Percentiles rank a stretch among this genome's conserved stretches.
Evolutionary conservation across 352 stramenopile genomes (phyloP).

Genomic region (Globisporangium solare): DNA sequence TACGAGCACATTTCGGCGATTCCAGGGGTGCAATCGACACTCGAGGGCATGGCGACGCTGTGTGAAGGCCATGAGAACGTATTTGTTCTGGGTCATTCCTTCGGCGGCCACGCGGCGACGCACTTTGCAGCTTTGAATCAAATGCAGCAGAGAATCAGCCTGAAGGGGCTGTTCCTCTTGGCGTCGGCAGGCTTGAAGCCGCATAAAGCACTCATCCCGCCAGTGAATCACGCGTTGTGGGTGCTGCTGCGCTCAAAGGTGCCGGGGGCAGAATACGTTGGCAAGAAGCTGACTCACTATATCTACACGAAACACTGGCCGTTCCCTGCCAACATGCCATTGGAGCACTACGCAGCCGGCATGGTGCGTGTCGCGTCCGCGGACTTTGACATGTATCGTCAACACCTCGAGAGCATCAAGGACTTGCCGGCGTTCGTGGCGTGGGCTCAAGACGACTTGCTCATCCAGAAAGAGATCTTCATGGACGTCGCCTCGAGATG

Average conservation of each 20-base stretch:
- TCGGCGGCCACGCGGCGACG: conserved; percentile 24
- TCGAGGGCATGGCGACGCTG: conserved; percentile 35
- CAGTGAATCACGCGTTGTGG: conserved; percentile 39
- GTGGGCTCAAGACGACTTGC: conserved; percentile 51
- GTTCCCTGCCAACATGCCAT: conserved; percentile 35
- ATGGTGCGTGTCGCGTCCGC: conserved; percentile 40
- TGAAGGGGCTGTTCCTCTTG: conserved; percentile 48
- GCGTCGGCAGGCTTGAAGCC: conserved; percentile 42
- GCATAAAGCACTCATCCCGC: conserved; percentile 34
- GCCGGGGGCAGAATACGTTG: background rate
- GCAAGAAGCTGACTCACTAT: conserved; percentile 6
- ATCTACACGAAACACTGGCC: conserved; percentile 40
- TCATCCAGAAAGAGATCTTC: conserved; percentile 60
- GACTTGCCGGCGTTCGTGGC: conserved; percentile 43
- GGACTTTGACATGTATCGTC: conserved; percentile 38
- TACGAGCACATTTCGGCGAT: conserved; percentile 22
- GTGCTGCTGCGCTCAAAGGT: conserved; percentile 19
- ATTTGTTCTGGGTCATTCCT: conserved; percentile 12
- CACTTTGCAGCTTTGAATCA: conserved; percentile 41
- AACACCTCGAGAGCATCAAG: conserved; percentile 25
- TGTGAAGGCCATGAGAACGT: conserved; percentile 16
- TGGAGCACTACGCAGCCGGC: conserved; percentile 49
- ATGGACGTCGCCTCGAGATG: conserved; percentile 28
- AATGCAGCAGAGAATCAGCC: conserved; percentile 19
- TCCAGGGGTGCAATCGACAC: conserved; percentile 22